Conservation (phyloP, 2,329 filamentous ascomycete species). For the Curvularia spicifera region DNA sequence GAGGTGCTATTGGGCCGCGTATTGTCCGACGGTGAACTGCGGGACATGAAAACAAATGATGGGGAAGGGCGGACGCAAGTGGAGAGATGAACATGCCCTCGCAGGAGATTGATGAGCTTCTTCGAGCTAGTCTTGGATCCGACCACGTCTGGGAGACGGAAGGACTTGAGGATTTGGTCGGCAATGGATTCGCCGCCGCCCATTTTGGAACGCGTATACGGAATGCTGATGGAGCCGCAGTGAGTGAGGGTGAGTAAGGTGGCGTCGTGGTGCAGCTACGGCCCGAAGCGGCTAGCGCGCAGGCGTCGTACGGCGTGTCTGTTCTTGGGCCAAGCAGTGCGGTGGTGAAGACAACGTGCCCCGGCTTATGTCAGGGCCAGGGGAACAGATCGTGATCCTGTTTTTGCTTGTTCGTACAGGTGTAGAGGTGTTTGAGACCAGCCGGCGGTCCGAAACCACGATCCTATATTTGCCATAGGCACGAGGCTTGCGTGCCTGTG, state of each 20-base stretch:
- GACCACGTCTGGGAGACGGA: constrained; percentile 40
- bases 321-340: constrained; percentile 5
- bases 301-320: constrained; percentile 5
- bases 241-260: constrained; percentile 13
- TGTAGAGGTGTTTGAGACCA: neutral
- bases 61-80: constrained; percentile 1
- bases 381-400: constrained; percentile 5
- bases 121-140: constrained; percentile 40
- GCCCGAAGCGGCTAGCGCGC: constrained; percentile 20
- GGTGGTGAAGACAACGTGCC: neutral
- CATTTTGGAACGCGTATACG: constrained; percentile 21
- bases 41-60: constrained; percentile 8
- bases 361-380: constrained; percentile 25
- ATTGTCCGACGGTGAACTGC: constrained; percentile 19
- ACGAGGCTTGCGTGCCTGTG: neutral
- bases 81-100: constrained; percentile 37
- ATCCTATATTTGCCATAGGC: constrained; percentile 4
- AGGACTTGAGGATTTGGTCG: constrained; percentile 18
- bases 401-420: neutral
- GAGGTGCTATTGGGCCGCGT: constrained; percentile 24
- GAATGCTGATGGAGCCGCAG: constrained; percentile 24
- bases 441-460: constrained; percentile 2
- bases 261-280: constrained; percentile 12
- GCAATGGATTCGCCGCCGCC: constrained; percentile 18
- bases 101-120: constrained; percentile 46